Percentiles rank a stretch among this genome's conserved stretches.
Evolutionary conservation across 257 asterid species (phyloP).

Genomic region (Penstemon newberryi): DNA sequence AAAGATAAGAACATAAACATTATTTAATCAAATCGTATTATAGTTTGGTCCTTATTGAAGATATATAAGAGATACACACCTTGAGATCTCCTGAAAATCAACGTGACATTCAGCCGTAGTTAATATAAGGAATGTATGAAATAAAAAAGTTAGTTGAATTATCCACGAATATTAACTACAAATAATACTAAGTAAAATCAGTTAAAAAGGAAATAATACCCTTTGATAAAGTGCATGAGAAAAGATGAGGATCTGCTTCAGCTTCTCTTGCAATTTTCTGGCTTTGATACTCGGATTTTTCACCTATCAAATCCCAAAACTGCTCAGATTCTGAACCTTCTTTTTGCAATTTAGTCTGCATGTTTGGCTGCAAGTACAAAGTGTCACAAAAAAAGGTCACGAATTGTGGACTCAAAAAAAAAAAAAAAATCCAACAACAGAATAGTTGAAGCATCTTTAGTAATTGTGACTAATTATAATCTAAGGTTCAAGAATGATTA

Average conservation of each 20-base stretch:
- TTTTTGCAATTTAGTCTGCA: constrained; percentile 66
- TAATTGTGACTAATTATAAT: not conserved
- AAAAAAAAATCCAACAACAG: not conserved
- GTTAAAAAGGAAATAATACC: constrained; percentile 40
- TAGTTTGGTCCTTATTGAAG: constrained; percentile 2
- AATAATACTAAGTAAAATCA: constrained; percentile 4
- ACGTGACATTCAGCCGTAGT: constrained; percentile 34
- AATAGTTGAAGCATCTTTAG: not conserved
- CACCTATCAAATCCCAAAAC: constrained; percentile 76
- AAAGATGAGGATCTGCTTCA: constrained; percentile 73
- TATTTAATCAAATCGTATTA: constrained; percentile 15
- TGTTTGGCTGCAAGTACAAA: constrained; percentile 55
- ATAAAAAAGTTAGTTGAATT: constrained; percentile 44
- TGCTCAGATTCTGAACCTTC: constrained; percentile 81
- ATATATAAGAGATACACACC: constrained; percentile 47
- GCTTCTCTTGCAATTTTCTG: constrained; percentile 53
- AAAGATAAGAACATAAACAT: not conserved
- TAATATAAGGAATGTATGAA: constrained; percentile 27
- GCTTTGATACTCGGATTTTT: constrained; percentile 59
- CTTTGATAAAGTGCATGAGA: constrained; percentile 45
- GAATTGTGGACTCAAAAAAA: not conserved
- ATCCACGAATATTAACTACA: constrained; percentile 3
- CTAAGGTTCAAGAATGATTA: no score
- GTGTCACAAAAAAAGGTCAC: constrained; percentile 6
- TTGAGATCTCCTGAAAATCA: constrained; percentile 72